Base-by-base conservation (phyloP, 306 rosid genomes). In the Fagus crenata region DNA sequence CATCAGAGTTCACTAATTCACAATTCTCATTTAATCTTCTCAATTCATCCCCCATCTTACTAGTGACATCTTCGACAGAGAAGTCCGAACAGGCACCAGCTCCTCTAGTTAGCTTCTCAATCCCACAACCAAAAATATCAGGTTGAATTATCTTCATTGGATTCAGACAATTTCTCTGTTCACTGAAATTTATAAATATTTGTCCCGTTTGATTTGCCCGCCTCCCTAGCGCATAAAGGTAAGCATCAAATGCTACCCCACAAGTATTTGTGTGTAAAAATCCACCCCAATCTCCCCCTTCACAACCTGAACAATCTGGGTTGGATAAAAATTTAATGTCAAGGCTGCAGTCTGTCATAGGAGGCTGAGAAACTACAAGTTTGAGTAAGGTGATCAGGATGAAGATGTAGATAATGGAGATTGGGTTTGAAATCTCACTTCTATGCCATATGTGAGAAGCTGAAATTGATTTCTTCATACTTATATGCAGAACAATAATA, bases 41-140 rank as follows among this genome's bases (percentile, higher is more conserved):
- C 76, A 83, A 71, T 42, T 75, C 78, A 63, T 63, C 73, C 9
- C 85, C 79, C n/a, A 83, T 85, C 36, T 14, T 73, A 49, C 39
- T 67, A 13, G n/a, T 53, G 53, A 85, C 91, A 28, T 82, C 79
- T 75, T 67, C 61, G 58, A 87, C 77, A 39, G 88, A 68, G 59
- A 81, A 83, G 59, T 85, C 84, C 36, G 87, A 85, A 68, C 91
- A 87, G 41, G 86, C 85, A 41, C 89, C 87, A 59, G 49, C 58
- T 72, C 89, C 85, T 43, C 77, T 81, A 3, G 80, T 78, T 22
- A 87, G 75, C 81, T 78, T 83, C 78, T 85, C 87, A 73, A 87
- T 58, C 60, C 89, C 91, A 75, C 87, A 87, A 53, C 81, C 77
- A 49, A 73, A 81, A 31, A 49, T 71, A 64, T 78, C 17, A 22